These are phyloP conservation scores for Chalaropsis ovoidea DNA, from an alignment of 2,329 filamentous ascomycete genomes.

Conservation along the genomic window DNA sequence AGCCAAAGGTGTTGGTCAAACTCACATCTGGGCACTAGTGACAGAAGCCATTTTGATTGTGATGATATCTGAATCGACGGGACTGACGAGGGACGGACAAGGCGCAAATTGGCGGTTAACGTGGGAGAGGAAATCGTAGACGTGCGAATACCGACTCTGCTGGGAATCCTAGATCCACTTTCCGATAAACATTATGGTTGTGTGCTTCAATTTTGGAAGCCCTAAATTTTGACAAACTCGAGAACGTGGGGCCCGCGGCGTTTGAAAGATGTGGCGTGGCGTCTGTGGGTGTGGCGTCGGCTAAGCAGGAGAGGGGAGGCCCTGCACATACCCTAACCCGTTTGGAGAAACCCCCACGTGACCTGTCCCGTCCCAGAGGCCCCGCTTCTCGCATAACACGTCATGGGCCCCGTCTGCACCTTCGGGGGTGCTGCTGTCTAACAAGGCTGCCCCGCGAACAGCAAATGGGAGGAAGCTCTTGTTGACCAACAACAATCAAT, in stretches of 20 bases:
- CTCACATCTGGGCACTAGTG: constrained; percentile 26
- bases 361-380: background rate
- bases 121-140: constrained; percentile 26
- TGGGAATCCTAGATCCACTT: constrained; percentile 25
- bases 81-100: constrained; percentile 24
- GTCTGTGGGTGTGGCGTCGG: constrained; percentile 12
- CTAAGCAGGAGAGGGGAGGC: background rate
- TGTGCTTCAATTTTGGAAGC: constrained; percentile 21
- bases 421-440: background rate
- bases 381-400: constrained; percentile 12
- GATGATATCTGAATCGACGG: constrained; percentile 25
- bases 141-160: constrained; percentile 23
- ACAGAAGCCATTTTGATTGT: constrained; percentile 27
- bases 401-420: background rate
- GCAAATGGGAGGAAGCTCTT: background rate
- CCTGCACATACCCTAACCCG: background rate
- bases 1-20: constrained; percentile 18
- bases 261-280: background rate
- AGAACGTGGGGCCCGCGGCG: constrained; percentile 16
- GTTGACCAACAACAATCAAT: constrained; percentile 10
- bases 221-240: constrained; percentile 12
- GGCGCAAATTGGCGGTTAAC: constrained; percentile 26
- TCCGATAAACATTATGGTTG: constrained; percentile 25
- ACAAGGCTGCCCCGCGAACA: constrained; percentile 12
- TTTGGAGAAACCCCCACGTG: background rate